These are phyloP conservation scores for Protomyces inouyei DNA, from an alignment of 1,139 yeast species.

Conservation along the genomic window DNA sequence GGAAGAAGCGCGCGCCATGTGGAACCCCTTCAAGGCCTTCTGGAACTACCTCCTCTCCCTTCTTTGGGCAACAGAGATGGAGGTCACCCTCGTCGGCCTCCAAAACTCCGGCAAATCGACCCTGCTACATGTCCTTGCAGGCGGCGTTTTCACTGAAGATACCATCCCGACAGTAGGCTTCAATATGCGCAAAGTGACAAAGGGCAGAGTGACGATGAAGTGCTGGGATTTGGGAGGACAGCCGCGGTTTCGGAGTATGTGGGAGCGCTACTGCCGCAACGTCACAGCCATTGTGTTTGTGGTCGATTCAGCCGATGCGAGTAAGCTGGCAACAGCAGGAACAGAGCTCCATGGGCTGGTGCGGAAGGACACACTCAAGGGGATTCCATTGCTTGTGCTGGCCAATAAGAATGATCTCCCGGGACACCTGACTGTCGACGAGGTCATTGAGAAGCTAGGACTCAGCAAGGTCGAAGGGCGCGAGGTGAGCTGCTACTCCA, in stretches of 20 bases:
- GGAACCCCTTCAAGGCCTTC: constrained; percentile 21
- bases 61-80: constrained; percentile 35
- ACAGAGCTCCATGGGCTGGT: constrained; percentile 39
- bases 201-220: constrained; percentile 42
- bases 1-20: not conserved
- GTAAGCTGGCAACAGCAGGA: constrained; percentile 38
- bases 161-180: constrained; percentile 45
- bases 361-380: constrained; percentile 38
- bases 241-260: constrained; percentile 43
- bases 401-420: constrained; percentile 42
- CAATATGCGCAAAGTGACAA: constrained; percentile 41
- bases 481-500: constrained; percentile 43
- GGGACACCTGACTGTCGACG: constrained; percentile 39
- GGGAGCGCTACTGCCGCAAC: constrained; percentile 44
- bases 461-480: constrained; percentile 39
- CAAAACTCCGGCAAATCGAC: constrained; percentile 45
- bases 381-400: constrained; percentile 41
- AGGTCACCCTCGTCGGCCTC: constrained; percentile 42
- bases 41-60: constrained; percentile 21
- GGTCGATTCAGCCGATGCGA: constrained; percentile 41
- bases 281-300: constrained; percentile 43
- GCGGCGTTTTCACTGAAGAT: constrained; percentile 41
- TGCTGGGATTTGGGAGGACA: constrained; percentile 46
- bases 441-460: constrained; percentile 39
- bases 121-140: constrained; percentile 39